Evolutionary conservation across 2,329 filamentous ascomycete genomes (phyloP).

Genomic region (Cordyceps farinosa): DNA sequence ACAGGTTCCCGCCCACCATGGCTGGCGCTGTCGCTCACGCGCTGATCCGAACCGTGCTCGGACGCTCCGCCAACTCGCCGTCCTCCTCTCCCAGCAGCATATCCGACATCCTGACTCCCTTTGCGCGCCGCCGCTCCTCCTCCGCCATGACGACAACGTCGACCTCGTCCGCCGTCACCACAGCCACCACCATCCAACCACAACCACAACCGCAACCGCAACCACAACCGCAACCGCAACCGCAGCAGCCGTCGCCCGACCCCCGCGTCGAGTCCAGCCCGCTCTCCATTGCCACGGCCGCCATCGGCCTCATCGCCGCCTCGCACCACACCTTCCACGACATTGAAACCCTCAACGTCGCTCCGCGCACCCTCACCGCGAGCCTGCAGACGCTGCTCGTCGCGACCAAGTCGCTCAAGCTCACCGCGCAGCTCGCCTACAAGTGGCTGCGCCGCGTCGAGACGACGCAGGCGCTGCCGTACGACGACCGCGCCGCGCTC

Average conservation of each 20-base stretch:
- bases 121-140: neutral
- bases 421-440: slow-evolving; percentile 21
- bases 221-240: neutral
- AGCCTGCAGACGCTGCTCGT: slow-evolving; percentile 1
- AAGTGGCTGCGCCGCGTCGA: slow-evolving; percentile 21
- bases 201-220: neutral
- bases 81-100: neutral
- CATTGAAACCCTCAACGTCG: slow-evolving; percentile 10
- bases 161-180: neutral
- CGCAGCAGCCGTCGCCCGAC: neutral
- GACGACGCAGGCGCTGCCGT: neutral
- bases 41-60: slow-evolving; percentile 3
- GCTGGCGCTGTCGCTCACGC: slow-evolving; percentile 8
- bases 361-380: slow-evolving; percentile 3
- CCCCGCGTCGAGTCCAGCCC: neutral
- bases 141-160: neutral
- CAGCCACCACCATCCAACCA: neutral
- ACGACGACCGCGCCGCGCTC: slow-evolving; percentile 15
- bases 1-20: neutral
- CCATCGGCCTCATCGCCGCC: slow-evolving; percentile 23
- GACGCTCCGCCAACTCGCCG: neutral
- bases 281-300: slow-evolving; percentile 8
- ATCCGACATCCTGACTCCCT: neutral
- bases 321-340: slow-evolving; percentile 18
- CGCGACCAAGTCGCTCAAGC: slow-evolving; percentile 18